These are phyloP conservation scores for Evansstolkia leycettana DNA, from an alignment of 495 filamentous ascomycete species.

Conservation along the genomic window DNA sequence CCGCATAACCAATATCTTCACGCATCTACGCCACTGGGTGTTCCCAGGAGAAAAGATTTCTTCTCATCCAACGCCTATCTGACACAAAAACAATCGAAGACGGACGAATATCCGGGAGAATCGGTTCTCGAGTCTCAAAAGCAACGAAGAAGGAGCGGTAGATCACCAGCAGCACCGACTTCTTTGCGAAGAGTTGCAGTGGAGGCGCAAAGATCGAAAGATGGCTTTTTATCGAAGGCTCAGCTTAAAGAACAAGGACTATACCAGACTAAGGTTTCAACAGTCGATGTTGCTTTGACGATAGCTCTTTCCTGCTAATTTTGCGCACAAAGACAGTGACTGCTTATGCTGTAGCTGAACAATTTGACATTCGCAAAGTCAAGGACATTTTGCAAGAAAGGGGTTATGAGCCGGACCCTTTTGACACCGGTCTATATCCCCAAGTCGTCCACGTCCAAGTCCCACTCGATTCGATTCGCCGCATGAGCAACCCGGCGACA, in stretches of 20 bases:
- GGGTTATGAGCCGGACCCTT: conserved; percentile 54
- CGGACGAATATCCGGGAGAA: conserved; percentile 10
- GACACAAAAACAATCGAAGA: conserved; percentile 21
- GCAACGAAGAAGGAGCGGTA: conserved; percentile 30
- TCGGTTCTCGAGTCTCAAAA: conserved; percentile 15
- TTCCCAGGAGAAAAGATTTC: conserved; percentile 31
- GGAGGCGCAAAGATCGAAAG: conserved; percentile 46
- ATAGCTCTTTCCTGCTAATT: conserved; percentile 11
- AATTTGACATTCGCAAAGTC: conserved; percentile 67
- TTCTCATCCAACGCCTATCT: conserved; percentile 38
- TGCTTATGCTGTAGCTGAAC: conserved; percentile 75
- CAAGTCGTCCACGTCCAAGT: conserved; percentile 55
- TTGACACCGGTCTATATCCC: conserved; percentile 47
- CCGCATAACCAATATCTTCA: conserved; percentile 28
- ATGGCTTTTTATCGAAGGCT: conserved; percentile 28
- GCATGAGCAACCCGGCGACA: conserved; percentile 38
- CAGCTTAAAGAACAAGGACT: conserved; percentile 30
- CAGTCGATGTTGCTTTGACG: neutral
- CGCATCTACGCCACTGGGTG: conserved; percentile 18
- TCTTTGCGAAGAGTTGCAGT: conserved; percentile 46
- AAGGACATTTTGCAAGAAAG: conserved; percentile 56
- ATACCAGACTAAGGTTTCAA: conserved; percentile 27
- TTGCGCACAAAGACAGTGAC: conserved; percentile 46
- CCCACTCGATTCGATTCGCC: conserved; percentile 39
- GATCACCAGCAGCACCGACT: conserved; percentile 38